Conservation (phyloP, 345 rosid genomes). For the Brassica rapa region DNA sequence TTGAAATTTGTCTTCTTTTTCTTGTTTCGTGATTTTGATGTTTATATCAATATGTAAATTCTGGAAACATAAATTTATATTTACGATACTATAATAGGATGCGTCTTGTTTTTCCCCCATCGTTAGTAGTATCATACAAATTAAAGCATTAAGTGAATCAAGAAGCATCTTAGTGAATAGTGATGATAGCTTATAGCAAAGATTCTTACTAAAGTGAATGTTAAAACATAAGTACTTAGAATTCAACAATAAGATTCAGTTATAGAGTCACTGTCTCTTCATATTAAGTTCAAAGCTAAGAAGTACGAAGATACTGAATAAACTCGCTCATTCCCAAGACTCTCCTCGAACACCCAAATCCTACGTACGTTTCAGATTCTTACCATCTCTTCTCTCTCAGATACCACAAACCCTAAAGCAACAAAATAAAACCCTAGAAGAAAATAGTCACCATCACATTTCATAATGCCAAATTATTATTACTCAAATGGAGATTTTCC, state of each 20-base stretch:
- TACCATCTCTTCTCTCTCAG: conserved; percentile 4
- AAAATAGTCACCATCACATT: conserved; percentile 36
- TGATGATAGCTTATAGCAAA: background rate
- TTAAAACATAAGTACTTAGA: conserved; percentile 25
- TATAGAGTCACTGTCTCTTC: conserved; percentile 27
- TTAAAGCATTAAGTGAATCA: background rate
- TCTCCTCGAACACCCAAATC: conserved; percentile 33
- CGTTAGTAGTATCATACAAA: background rate
- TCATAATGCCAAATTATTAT: conserved; percentile 13
- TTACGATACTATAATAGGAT: too few relatives aligned
- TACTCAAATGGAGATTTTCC: conserved; percentile 61
- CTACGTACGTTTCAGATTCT: conserved; percentile 23
- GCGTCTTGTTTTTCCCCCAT: background rate
- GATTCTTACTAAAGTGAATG: conserved; percentile 21
- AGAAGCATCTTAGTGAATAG: background rate
- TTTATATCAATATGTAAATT: too few relatives aligned
- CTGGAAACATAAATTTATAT: background rate
- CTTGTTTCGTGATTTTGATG: background rate
- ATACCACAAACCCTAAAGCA: conserved; percentile 30
- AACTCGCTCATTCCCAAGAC: conserved; percentile 38
- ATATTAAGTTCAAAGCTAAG: conserved; percentile 25
- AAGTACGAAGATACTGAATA: conserved; percentile 26
- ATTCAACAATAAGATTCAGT: conserved; percentile 19
- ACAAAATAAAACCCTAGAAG: conserved; percentile 35
- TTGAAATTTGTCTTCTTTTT: background rate